Evolutionary conservation across 441 rosid species (phyloP).

Genomic region (Mallotus repandus): DNA sequence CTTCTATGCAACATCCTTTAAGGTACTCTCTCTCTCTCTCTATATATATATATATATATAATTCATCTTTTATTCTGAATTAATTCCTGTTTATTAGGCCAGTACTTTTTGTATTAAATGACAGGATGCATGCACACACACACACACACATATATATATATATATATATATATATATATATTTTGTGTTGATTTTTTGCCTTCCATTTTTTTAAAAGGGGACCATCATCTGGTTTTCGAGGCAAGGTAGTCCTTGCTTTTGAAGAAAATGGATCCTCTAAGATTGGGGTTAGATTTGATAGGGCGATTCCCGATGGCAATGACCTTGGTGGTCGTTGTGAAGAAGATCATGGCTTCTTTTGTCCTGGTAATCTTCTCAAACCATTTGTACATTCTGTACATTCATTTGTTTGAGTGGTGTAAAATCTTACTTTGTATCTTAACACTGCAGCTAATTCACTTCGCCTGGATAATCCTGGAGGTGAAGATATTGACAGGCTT

Average conservation of each 20-base stretch:
- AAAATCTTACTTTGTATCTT: background rate
- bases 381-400: conserved; percentile 6
- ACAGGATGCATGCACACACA: background rate
- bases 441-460: conserved; percentile 68
- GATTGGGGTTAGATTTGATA: conserved; percentile 95
- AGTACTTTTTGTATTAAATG: background rate
- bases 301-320: conserved; percentile 80
- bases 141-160: too few relatives aligned
- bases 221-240: conserved; percentile 75
- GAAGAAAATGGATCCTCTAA: conserved; percentile 90
- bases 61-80: background rate
- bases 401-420: background rate
- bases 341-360: conserved; percentile 89
- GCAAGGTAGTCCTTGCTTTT: conserved; percentile 90
- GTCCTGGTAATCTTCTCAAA: conserved; percentile 56
- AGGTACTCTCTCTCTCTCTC: conserved; percentile 35
- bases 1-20: conserved; percentile 50
- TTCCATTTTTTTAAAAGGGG: conserved; percentile 51
- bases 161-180: too few relatives aligned
- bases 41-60: too few relatives aligned
- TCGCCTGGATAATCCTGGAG: conserved; percentile 72
- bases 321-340: conserved; percentile 97
- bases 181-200: background rate
- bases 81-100: background rate
- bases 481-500: conserved; percentile 82